Evolutionary conservation across 73 alveolate genomes (phyloP).

Genomic region (Paraurostyla sp.): DNA sequence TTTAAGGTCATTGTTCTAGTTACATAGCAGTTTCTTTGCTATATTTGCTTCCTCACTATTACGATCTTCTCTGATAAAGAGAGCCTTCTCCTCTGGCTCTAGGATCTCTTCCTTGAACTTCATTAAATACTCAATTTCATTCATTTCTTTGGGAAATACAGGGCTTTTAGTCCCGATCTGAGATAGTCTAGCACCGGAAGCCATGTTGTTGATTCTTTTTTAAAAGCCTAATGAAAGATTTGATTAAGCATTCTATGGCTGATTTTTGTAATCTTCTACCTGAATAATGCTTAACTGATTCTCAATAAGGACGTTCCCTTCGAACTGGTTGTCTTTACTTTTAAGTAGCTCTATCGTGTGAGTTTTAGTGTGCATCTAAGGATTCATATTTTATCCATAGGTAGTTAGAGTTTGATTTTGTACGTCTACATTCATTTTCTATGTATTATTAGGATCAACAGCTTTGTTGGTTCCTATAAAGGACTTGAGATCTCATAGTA

Average conservation of each 20-base stretch:
- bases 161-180: not conserved
- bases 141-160: not conserved
- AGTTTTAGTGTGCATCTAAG: not conserved
- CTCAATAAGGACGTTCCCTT: slow-evolving; percentile 35
- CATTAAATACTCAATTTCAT: slow-evolving; percentile 23
- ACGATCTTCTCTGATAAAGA: not conserved
- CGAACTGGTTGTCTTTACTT: not conserved
- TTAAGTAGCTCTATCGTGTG: not conserved
- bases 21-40: slow-evolving; percentile 34
- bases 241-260: not conserved
- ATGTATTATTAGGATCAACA: not conserved
- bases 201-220: not conserved
- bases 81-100: slow-evolving; percentile 26
- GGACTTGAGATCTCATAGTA: slow-evolving; percentile 5
- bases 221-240: not conserved
- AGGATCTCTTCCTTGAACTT: slow-evolving; percentile 21
- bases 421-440: not conserved
- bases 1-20: slow-evolving; percentile 13
- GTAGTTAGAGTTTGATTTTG: not conserved
- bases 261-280: slow-evolving; percentile 22
- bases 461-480: not conserved
- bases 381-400: not conserved
- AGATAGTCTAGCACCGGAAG: not conserved
- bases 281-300: slow-evolving; percentile 6
- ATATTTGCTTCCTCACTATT: not conserved